A percentile compares a stretch with the other conserved stretches of the same genome.
Evolutionary conservation across 75 land plant species (phyloP).

Genomic region (Isoetes taiwanensis): DNA sequence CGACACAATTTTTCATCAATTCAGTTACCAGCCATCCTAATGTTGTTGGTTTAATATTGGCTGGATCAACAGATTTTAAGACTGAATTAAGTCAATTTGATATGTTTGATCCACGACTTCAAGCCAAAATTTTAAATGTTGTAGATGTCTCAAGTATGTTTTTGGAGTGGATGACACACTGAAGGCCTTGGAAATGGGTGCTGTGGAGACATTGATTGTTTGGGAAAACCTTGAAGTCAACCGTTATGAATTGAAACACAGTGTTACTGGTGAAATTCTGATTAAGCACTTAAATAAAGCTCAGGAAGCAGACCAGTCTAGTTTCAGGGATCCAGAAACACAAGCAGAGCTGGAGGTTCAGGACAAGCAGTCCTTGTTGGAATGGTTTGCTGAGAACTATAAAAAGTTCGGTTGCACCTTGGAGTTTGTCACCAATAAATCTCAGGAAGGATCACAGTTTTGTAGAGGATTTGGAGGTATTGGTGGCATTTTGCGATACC

Average conservation of each 20-base stretch:
- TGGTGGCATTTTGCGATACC: constrained; percentile 9
- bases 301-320: constrained; percentile 26
- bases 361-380: constrained; percentile 33
- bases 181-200: constrained; percentile 44
- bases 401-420: constrained; percentile 43
- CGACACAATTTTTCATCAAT: constrained; percentile 33
- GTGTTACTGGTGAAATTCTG: constrained; percentile 25
- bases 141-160: constrained; percentile 54
- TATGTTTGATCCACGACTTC: constrained; percentile 33
- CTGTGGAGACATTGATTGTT: constrained; percentile 41
- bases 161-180: constrained; percentile 46
- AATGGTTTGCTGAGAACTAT: constrained; percentile 53
- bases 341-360: constrained; percentile 32
- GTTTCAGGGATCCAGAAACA: constrained; percentile 27
- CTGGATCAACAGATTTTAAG: constrained; percentile 40
- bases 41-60: constrained; percentile 31
- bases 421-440: constrained; percentile 31
- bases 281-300: constrained; percentile 40
- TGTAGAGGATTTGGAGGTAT: constrained; percentile 9
- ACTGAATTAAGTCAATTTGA: constrained; percentile 33
- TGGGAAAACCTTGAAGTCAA: constrained; percentile 48
- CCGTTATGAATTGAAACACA: constrained; percentile 28
- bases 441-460: constrained; percentile 13
- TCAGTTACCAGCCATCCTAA: constrained; percentile 33
- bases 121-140: constrained; percentile 24